Conservation (phyloP, 768 basidiomycete genomes). For the Lactarius akahatsu region DNA sequence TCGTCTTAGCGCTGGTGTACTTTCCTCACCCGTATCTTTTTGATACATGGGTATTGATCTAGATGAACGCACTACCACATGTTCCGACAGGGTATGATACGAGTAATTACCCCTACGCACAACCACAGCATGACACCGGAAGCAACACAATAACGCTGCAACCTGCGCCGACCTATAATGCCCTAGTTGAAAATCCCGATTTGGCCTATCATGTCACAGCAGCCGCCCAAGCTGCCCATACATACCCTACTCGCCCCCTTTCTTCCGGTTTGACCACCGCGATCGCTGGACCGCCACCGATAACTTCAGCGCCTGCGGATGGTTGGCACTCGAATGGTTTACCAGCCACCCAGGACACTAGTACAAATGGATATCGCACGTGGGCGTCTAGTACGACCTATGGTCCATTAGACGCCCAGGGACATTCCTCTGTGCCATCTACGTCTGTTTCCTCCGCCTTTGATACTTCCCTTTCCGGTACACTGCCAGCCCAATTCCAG, state of each 20-base stretch:
- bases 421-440: slow-evolving; percentile 16
- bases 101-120: slow-evolving; percentile 16
- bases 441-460: slow-evolving; percentile 20
- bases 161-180: slow-evolving; percentile 17
- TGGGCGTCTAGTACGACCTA: slow-evolving; percentile 24
- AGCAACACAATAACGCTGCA: slow-evolving; percentile 23
- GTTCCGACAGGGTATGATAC: slow-evolving; percentile 16
- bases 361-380: slow-evolving; percentile 26
- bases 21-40: not conserved
- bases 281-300: slow-evolving; percentile 16
- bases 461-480: slow-evolving; percentile 22
- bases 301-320: slow-evolving; percentile 19
- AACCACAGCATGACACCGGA: slow-evolving; percentile 20
- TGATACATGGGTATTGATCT: slow-evolving; percentile 4
- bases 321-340: slow-evolving; percentile 20
- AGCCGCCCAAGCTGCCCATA: slow-evolving; percentile 17
- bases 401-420: slow-evolving; percentile 21
- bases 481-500: slow-evolving; percentile 23
- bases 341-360: slow-evolving; percentile 17
- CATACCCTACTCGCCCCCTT: slow-evolving; percentile 20
- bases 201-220: slow-evolving; percentile 19
- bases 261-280: slow-evolving; percentile 14
- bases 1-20: slow-evolving; percentile 6
- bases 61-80: slow-evolving; percentile 21
- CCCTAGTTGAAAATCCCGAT: slow-evolving; percentile 16